Base-by-base conservation (phyloP, 2,329 filamentous ascomycete species). In the Huntiella moniliformis region DNA sequence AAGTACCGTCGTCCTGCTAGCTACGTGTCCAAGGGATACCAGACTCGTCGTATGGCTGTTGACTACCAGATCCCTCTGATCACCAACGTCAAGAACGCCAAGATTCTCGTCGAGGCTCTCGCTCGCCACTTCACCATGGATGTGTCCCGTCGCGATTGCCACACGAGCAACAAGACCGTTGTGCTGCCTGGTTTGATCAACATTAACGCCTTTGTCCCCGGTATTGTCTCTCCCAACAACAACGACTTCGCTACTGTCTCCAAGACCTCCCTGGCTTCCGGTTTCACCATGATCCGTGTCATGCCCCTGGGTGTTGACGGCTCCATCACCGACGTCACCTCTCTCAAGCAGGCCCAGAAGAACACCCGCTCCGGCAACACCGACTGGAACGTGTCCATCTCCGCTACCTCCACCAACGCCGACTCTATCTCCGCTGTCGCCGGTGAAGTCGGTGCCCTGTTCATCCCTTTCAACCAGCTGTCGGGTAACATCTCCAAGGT, bases 31-130 rank as follows among this genome's bases (percentile, higher is more conserved):
- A 91, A 91, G 67, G 91, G 91, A 50, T 98, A 98, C 66, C 81
- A 83, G 58, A 96, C 91, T 47, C 78, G 91, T 61, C 79, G 91
- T 62, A 95, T 98, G 87, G 91, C 91, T 33, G 91, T 98, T 37
- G 91, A 95, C 63, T 77, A 95, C 66, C 88, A 96, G 66, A 93
- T 91, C 46, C 91, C 91, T 49, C 68, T 98, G 50, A 88, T 98
- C 13, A 98, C 91, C 46, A 98, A 98, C 56, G 91, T 98, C 62
- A 98, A 98, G 74, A 96, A 95, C 59, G 91, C 91, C 50, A 98
- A 96, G 71, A 84, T 98, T 50, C 66, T 98, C 44, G 80, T 98
- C 45, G 91, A 98, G 65, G 91, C 88, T 16, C 83, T 98, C 53
- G 79, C 86, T 47, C 79, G 88, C 49, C 81, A 92, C 60, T 94